Evolutionary conservation across 371 early-diverging fungal genomes (phyloP).

Genomic region (Apophysomyces variabilis): DNA sequence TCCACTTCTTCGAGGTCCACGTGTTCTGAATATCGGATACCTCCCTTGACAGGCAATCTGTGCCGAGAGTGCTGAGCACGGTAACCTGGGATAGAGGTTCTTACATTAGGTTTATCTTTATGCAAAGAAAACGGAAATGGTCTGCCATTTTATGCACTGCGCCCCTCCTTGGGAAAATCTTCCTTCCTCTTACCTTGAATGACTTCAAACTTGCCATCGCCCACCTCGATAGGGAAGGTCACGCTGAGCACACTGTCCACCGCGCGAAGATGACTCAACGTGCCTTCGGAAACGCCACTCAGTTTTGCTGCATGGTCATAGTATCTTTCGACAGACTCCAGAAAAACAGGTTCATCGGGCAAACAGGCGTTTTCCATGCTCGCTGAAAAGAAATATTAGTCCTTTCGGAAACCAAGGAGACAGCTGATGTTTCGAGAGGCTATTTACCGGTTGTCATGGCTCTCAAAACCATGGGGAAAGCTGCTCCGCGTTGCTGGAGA

Average conservation of each 20-base stretch:
- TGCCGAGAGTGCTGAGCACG: slow-evolving; percentile 93
- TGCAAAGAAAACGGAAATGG: background rate
- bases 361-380: slow-evolving; percentile 71
- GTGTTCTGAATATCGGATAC: slow-evolving; percentile 81
- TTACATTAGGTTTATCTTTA: no score
- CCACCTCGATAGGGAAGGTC: slow-evolving; percentile 85
- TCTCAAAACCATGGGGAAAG: slow-evolving; percentile 24
- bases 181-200: slow-evolving; percentile 55
- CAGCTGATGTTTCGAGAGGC: background rate
- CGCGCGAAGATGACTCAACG: slow-evolving; percentile 80
- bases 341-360: slow-evolving; percentile 75
- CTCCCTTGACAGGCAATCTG: slow-evolving; percentile 87
- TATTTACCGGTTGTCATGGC: slow-evolving; percentile 35
- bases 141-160: background rate
- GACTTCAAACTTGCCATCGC: slow-evolving; percentile 74
- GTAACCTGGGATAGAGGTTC: slow-evolving; percentile 53
- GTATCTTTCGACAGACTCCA: slow-evolving; percentile 80
- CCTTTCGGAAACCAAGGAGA: background rate
- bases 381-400: slow-evolving; percentile 24
- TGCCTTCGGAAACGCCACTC: slow-evolving; percentile 66
- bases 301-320: slow-evolving; percentile 79
- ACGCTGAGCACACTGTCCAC: slow-evolving; percentile 82
- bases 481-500: slow-evolving; percentile 11
- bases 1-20: slow-evolving; percentile 90
- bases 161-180: slow-evolving; percentile 1